phyloP scores from a whole-genome alignment of 805 yeast genomes.

The Wickerhamomyces pijperi region DNA sequence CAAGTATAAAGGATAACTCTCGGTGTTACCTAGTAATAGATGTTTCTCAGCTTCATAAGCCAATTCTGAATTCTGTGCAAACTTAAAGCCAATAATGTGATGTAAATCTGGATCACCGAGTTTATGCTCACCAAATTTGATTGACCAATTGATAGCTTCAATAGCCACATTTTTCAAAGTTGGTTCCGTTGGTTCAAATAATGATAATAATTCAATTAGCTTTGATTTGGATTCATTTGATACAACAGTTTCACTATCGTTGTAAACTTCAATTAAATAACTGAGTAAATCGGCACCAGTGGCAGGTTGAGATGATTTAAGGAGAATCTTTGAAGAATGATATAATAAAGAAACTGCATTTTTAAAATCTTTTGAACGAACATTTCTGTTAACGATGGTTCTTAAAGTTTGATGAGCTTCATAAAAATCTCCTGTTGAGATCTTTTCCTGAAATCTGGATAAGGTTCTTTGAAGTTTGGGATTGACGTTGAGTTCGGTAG shows the following conservation, averaged over 20 bases:
- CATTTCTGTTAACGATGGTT: conserved; percentile 79
- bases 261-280: conserved; percentile 64
- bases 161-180: conserved; percentile 57
- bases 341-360: conserved; percentile 68
- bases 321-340: conserved; percentile 58
- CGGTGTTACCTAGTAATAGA: conserved; percentile 51
- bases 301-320: conserved; percentile 63
- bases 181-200: conserved; percentile 39
- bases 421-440: conserved; percentile 67
- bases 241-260: conserved; percentile 32
- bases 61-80: conserved; percentile 34
- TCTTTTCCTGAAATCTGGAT: conserved; percentile 54
- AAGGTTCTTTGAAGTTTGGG: conserved; percentile 47
- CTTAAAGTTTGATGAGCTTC: conserved; percentile 95
- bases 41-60: conserved; percentile 65
- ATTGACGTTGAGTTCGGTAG: conserved; percentile 2
- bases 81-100: conserved; percentile 59
- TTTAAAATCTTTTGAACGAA: conserved; percentile 50
- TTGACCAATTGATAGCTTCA: conserved; percentile 59
- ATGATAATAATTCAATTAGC: conserved; percentile 34
- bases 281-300: conserved; percentile 69
- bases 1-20: conserved; percentile 32
- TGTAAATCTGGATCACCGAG: conserved; percentile 73
- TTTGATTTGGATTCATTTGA: conserved; percentile 33
- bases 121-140: conserved; percentile 32